Conservation (phyloP, 2,329 filamentous ascomycete genomes). For the Fusarium veterinarium region DNA sequence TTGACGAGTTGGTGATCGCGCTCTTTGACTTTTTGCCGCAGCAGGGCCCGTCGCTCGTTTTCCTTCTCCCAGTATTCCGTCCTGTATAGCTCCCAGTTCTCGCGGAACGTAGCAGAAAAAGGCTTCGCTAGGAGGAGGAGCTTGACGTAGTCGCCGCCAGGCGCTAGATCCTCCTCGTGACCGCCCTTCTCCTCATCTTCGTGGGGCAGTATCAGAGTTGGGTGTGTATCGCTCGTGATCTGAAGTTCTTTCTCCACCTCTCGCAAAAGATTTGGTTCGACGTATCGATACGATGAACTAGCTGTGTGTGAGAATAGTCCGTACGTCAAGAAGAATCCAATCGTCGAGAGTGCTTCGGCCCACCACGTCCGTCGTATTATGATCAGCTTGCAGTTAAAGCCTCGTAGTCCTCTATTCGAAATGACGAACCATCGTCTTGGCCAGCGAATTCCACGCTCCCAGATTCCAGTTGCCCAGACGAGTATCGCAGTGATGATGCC, state of each 20-base stretch:
- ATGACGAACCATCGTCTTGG: slow-evolving; percentile 90
- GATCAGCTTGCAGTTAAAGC: slow-evolving; percentile 96
- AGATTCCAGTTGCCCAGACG: slow-evolving; percentile 95
- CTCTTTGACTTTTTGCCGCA: slow-evolving; percentile 76
- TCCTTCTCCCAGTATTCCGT: slow-evolving; percentile 97
- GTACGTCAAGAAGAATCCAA: slow-evolving; percentile 83
- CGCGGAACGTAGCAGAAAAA: slow-evolving; percentile 92
- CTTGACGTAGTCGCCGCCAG: slow-evolving; percentile 92
- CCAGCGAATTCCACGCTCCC: slow-evolving; percentile 95
- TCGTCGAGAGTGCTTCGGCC: slow-evolving; percentile 78
- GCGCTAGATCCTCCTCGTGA: slow-evolving; percentile 89
- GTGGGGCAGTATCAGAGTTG: slow-evolving; percentile 55
- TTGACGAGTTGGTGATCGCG: slow-evolving; percentile 75
- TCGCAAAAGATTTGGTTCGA: slow-evolving; percentile 72
- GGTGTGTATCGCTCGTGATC: slow-evolving; percentile 56
- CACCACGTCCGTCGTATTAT: slow-evolving; percentile 86
- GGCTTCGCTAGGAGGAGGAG: slow-evolving; percentile 91
- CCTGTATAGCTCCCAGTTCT: slow-evolving; percentile 96
- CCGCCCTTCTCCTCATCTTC: slow-evolving; percentile 73
- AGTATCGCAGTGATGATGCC: slow-evolving; percentile 88
- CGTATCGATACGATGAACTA: slow-evolving; percentile 79
- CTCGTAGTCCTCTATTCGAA: slow-evolving; percentile 88
- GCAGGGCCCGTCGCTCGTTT: slow-evolving; percentile 84
- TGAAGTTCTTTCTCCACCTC: slow-evolving; percentile 71
- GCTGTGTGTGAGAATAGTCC: slow-evolving; percentile 75